These are phyloP conservation scores for Colletotrichum cuscutae DNA, from an alignment of 2,329 filamentous ascomycete genomes.

Conservation along the genomic window DNA sequence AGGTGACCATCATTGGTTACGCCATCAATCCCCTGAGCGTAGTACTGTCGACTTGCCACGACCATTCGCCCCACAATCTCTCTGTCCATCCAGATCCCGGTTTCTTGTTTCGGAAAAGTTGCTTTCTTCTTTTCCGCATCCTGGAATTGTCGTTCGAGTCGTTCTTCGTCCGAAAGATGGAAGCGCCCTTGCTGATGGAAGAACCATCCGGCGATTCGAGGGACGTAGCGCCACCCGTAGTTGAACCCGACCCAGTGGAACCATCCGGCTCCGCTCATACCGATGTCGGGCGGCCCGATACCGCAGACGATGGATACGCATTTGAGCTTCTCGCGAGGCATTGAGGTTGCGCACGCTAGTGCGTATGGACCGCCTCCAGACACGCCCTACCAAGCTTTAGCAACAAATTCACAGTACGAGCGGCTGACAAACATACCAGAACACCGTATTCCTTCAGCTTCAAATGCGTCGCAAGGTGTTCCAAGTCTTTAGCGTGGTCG, in stretches of 20 bases:
- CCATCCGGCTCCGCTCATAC: slow-evolving; percentile 35
- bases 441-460: slow-evolving; percentile 18
- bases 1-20: slow-evolving; percentile 25
- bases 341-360: slow-evolving; percentile 34
- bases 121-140: slow-evolving; percentile 23
- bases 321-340: slow-evolving; percentile 31
- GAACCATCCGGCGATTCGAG: slow-evolving; percentile 26
- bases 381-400: slow-evolving; percentile 19
- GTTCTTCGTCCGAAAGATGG: slow-evolving; percentile 19
- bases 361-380: slow-evolving; percentile 39
- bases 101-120: slow-evolving; percentile 2
- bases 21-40: slow-evolving; percentile 28
- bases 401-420: not conserved
- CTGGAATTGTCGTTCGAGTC: slow-evolving; percentile 8
- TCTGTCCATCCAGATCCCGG: slow-evolving; percentile 15
- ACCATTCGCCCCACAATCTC: slow-evolving; percentile 25
- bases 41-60: slow-evolving; percentile 23
- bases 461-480: slow-evolving; percentile 27
- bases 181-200: slow-evolving; percentile 12
- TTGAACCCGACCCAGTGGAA: slow-evolving; percentile 34
- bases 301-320: slow-evolving; percentile 37
- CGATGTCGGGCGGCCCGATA: slow-evolving; percentile 37
- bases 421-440: not conserved
- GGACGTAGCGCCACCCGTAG: slow-evolving; percentile 29
- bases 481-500: slow-evolving; percentile 38